Evolutionary conservation across 2,329 filamentous ascomycete genomes (phyloP), one percentile per base, ranked within the genome.

Genomic region (Ceratocystis papillata): DNA sequence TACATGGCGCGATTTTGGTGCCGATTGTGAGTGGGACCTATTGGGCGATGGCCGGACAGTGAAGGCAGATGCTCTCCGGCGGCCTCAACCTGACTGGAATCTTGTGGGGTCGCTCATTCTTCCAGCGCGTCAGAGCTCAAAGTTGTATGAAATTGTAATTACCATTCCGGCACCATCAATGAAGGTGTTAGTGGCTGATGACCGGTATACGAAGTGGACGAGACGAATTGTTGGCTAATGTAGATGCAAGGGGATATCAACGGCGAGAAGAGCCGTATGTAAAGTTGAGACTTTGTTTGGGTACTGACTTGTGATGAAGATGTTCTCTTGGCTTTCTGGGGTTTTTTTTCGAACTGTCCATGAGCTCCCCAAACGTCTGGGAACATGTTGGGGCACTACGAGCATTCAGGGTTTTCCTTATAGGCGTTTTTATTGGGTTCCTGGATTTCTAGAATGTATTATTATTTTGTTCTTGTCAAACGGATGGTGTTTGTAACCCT

Each of bases 1-100:
- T 68, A 78, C 77, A 3, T 79, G 78, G 78, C 72, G 76, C 6
- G 73, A 75, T 66, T 76, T 79, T 68, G 78, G 77, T 1, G 76
- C 74, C 25, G 76, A 79, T 67, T 73, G 75, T 4, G 69, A 72
- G 68, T 79, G 77, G 72, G 33, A 61, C 5, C 70, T 76, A 12
- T 71, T 74, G 0, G 73, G 73, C n/a, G 28, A 30, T 1, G 59
- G 33, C 7, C 30, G 30, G 2, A 10, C 46, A 3, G 46, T 66
- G 20, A 68, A 62, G 62, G 70, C 75, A 0, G 74, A 74, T n/a
- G 69, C 71, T 1, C 70, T 76, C 2, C 72, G 74, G 5, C 71
- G 73, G 20, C 70, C 72, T 41, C 72, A 73, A 69, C 70, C 69
- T 4, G 68, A 62, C 25, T 73, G 72, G 70, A 72, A 73, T 48